Percentiles rank a stretch among this genome's conserved stretches.
Evolutionary conservation across 2,329 filamentous ascomycete genomes (phyloP).

Genomic region (Diaporthe amygdali): DNA sequence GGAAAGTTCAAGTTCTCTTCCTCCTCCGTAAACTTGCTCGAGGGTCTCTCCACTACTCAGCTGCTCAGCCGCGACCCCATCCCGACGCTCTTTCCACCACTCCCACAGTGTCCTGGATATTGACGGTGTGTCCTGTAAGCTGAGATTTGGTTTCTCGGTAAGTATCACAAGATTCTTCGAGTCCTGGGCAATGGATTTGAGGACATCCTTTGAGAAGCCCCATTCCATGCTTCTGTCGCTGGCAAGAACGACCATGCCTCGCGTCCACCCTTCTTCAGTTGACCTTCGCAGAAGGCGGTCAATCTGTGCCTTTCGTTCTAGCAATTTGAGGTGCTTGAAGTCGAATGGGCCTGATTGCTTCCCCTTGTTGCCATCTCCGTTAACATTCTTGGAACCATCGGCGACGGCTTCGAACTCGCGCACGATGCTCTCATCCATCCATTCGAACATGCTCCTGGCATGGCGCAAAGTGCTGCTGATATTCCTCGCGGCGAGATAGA

Average conservation of each 20-base stretch:
- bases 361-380: slow-evolving; percentile 51
- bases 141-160: slow-evolving; percentile 71
- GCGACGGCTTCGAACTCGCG: slow-evolving; percentile 84
- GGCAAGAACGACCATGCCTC: slow-evolving; percentile 81
- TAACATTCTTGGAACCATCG: slow-evolving; percentile 52
- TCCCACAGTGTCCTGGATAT: slow-evolving; percentile 81
- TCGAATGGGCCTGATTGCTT: slow-evolving; percentile 80
- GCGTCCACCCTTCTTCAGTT: slow-evolving; percentile 45
- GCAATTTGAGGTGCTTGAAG: slow-evolving; percentile 81
- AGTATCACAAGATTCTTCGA: slow-evolving; percentile 84
- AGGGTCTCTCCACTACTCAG: slow-evolving; percentile 60
- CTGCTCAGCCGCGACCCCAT: slow-evolving; percentile 66
- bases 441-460: slow-evolving; percentile 94
- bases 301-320: slow-evolving; percentile 83
- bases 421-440: slow-evolving; percentile 97
- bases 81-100: slow-evolving; percentile 73
- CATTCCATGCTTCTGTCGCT: slow-evolving; percentile 91
- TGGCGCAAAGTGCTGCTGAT: slow-evolving; percentile 89
- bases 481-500: slow-evolving; percentile 87
- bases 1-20: slow-evolving; percentile 64
- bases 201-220: slow-evolving; percentile 87
- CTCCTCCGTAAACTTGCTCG: slow-evolving; percentile 70
- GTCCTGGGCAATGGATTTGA: slow-evolving; percentile 77
- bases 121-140: slow-evolving; percentile 53
- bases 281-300: slow-evolving; percentile 66